These are phyloP conservation scores for Auxenochlorella pyrenoidosa DNA, from an alignment of 139 green algal genomes.

Conservation along the genomic window DNA sequence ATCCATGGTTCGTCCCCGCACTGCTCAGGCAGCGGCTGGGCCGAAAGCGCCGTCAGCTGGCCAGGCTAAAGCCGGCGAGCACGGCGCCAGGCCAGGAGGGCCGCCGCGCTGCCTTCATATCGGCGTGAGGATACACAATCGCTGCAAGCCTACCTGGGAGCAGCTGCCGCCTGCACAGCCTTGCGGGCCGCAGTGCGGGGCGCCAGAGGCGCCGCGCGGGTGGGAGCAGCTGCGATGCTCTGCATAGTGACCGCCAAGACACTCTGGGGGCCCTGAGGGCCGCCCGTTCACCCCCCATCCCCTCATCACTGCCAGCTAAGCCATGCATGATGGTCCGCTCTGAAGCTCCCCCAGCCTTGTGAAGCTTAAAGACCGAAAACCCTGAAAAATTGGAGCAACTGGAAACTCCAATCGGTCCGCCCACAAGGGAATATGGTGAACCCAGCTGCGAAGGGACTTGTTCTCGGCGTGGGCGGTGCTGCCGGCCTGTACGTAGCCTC, in stretches of 20 bases:
- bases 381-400: too few relatives aligned
- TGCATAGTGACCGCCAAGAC: not conserved
- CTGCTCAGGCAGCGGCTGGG: too few relatives aligned
- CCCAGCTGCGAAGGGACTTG: not conserved
- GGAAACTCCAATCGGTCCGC: too few relatives aligned
- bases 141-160: not conserved
- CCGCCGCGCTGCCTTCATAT: too few relatives aligned
- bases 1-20: too few relatives aligned
- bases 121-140: not conserved
- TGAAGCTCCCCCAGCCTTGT: too few relatives aligned
- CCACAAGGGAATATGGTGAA: too few relatives aligned
- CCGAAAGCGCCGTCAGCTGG: not conserved
- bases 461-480: not conserved
- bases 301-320: not conserved
- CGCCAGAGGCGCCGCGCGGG: not conserved
- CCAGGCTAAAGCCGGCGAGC: too few relatives aligned
- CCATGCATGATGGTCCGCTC: not conserved
- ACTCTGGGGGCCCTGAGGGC: not conserved
- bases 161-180: slow-evolving; percentile 6
- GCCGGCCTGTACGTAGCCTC: not conserved
- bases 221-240: not conserved
- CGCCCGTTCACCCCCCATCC: not conserved
- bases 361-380: too few relatives aligned
- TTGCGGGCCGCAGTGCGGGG: not conserved
- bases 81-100: too few relatives aligned